Evolutionary conservation across 164 flowering plant species (phyloP), one percentile per base, ranked within the genome.

Genomic region (Vitis labrusca): DNA sequence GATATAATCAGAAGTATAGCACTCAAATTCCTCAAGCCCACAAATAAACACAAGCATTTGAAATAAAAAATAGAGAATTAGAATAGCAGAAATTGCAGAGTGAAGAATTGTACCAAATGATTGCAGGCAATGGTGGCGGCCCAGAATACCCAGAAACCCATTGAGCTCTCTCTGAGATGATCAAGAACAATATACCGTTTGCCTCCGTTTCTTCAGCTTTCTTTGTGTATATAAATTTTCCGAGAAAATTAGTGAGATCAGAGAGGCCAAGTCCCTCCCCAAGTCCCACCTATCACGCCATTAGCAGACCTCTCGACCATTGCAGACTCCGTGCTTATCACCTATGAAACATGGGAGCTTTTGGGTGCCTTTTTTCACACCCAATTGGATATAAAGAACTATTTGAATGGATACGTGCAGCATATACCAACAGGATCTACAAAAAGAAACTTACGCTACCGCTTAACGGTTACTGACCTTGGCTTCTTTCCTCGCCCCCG

Each of bases 231-330:
- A 0, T 37, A 0, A 37, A 37, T 37, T 37, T 30, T 15, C 23
- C 15, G 50, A 66, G 49, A 37, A 47, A 59, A 32, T 14, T 29
- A 49, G 32, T 27, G 72, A 71, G 74, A 69, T 81, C 74, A 81
- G 78, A 70, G 84, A 81, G 79, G 81, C 75, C 55, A 58, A 66
- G 59, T 62, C 76, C 80, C 85, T 84, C 85, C 77, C 82, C 74
- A 80, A 80, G 76, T 37, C 79, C 80, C 79, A 65, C 54, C 75
- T 67, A 65, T 82, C 80, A 85, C 71, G 47, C 81, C 88, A 82
- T 86, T 47, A 61, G 59, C 65, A 47, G 71, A 72, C 51, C 78
- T 59, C 57, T 19, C 73, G 75, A 79, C 70, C 90, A 85, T 84
- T 65, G 77, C 78, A 74, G 9, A 71, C 44, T 37, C 44, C 7